Evolutionary conservation across 139 green algal species (phyloP), one percentile per base, ranked within the genome.

Genomic region (Spirogloea muscicola): DNA sequence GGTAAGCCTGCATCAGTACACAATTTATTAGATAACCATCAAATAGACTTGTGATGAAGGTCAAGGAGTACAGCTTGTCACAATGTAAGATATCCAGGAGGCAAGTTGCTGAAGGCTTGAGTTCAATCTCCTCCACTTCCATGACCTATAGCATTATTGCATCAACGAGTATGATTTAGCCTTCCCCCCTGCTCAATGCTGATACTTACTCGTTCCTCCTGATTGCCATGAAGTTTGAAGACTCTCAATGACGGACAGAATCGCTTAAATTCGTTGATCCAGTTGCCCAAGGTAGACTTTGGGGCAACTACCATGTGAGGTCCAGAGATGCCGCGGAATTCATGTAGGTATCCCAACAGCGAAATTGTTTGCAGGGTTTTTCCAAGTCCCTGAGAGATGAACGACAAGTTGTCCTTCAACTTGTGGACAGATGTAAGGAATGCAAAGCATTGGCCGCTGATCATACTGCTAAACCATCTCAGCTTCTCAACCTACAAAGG

Each of bases 301-400:
- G 93, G 94, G 68, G 95, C 90, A 66, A 98, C 92, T 41, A 98
- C 88, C 81, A 98, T 89, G 87, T 98, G 93, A 3, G 94, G 94
- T 9, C 94, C 94, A 7, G 81, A 89, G 82, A 98, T 98, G 69
- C 91, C 93, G 42, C 91, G 85, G 86, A 91, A 97, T 87, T 98
- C 94, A 46, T 89, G 80, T 74, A 98, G 84, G 86, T 97, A 98
- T 0, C 88, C 91, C 46, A 97, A 77, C 74, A 98, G 84, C 1
- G 90, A 96, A 80, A 98, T 98, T 16, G 92, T 97, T 87, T 98
- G 94, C 67, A 98, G 88, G 18, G 94, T 98, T 86, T 98, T 98
- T 58, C 94, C 94, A 69, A 97, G 84, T 43, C 92, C 91, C 89
- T 94, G 85, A 29, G 6, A 3, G 49, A 4, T 27, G 13, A 34